Evolutionary conservation across 768 basidiomycete species (phyloP).

Genomic region (Botryobasidium botryosum): DNA sequence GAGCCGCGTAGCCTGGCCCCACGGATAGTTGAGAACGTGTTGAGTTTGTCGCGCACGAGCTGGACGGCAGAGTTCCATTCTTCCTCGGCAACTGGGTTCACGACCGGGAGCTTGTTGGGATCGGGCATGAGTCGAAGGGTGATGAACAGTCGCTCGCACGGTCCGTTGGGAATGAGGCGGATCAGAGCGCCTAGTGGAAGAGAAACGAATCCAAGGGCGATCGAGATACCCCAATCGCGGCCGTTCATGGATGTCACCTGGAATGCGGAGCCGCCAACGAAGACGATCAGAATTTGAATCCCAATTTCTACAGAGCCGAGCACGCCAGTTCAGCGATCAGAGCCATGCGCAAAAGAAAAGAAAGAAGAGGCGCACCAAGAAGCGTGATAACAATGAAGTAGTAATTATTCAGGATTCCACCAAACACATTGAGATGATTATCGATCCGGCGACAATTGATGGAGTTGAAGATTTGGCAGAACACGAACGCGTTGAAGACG

Average conservation of each 20-base stretch:
- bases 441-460: conserved; percentile 83
- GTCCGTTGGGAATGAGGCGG: conserved; percentile 63
- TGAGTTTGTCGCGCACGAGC: conserved; percentile 71
- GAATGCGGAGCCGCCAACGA: conserved; percentile 84
- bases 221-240: conserved; percentile 83
- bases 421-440: conserved; percentile 72
- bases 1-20: conserved; percentile 81
- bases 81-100: conserved; percentile 37
- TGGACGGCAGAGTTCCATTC: conserved; percentile 66
- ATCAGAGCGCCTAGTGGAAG: conserved; percentile 75
- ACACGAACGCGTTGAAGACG: conserved; percentile 97
- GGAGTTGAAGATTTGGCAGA: conserved; percentile 93
- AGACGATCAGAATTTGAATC: conserved; percentile 76
- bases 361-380: conserved; percentile 41
- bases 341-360: neutral
- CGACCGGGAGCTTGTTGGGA: conserved; percentile 45
- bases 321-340: neutral
- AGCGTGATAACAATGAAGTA: conserved; percentile 76
- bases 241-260: conserved; percentile 64
- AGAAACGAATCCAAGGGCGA: conserved; percentile 73
- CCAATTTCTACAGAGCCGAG: conserved; percentile 45
- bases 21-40: conserved; percentile 63
- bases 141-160: conserved; percentile 49
- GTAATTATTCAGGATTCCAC: conserved; percentile 57
- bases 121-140: conserved; percentile 42